Base-by-base conservation (phyloP, 2,329 filamentous ascomycete genomes). In the Coniosporium tulheliwenetii region DNA sequence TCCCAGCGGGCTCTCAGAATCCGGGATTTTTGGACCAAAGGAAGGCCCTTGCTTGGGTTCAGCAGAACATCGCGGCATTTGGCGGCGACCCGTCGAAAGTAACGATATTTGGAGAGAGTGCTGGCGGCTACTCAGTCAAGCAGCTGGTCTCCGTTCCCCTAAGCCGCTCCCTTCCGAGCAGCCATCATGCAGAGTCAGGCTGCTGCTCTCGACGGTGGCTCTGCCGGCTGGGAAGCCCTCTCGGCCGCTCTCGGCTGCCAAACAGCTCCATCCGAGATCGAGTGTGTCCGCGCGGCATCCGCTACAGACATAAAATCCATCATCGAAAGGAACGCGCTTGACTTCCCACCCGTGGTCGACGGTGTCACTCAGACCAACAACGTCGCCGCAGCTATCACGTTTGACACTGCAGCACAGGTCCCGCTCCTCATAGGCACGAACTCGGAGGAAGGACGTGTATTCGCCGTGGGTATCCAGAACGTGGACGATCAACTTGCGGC, bases 11-110 rank as follows among this genome's bases (percentile, higher is more conserved):
- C 1, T 46, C 47, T 5, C 52, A 49, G 30, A 61, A 61, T 35
- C 47, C 57, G 1, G 59, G 59, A n/a, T 58, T 60, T 38, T 50
- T 62, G 0, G 63, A 65, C 41, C 60, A 62, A 37, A 52, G 61
- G 19, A 41, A 60, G n/a, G 36, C 58, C 31, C 36, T 53, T 2
- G 62, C 86, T 53, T 89, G 83, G 83, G 73, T 84, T 1, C 75
- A 79, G 7, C 80, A 85, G 49, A 85, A 87, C 48, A 85, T 89
- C 42, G 75, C 64, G 1, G 67, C 74, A 0, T 93, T 91, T 52
- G 85, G 85, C 8, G 85, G 85, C 10, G 82, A 89, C 53, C 78
- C 81, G 0, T 64, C 67, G n/a, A 81, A 81, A 55, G 81, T 87
- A 5, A 87, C 81, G 0, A 79, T 89, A 44, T 85, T 79, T 78